phyloP scores from a whole-genome alignment of 495 filamentous ascomycete genomes.

The Xylaria cubensis region DNA sequence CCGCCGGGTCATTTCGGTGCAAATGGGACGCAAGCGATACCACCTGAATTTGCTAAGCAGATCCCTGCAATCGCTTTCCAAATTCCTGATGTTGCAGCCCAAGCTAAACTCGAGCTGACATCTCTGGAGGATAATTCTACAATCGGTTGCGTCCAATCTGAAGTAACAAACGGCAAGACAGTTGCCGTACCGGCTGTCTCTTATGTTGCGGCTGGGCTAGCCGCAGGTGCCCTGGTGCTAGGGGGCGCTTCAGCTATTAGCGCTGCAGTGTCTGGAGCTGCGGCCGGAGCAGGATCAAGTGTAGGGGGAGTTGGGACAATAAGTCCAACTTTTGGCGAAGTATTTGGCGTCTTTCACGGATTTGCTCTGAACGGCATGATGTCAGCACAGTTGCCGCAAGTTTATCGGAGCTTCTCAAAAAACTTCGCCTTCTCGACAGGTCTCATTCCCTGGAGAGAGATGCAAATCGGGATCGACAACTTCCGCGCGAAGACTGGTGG shows the following conservation, averaged over 20 bases:
- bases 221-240: slow-evolving; percentile 81
- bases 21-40: slow-evolving; percentile 70
- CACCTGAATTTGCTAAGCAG: slow-evolving; percentile 68
- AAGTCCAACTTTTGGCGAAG: slow-evolving; percentile 85
- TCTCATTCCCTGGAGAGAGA: slow-evolving; percentile 76
- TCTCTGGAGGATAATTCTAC: slow-evolving; percentile 63
- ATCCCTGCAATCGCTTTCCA: slow-evolving; percentile 92
- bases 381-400: slow-evolving; percentile 81
- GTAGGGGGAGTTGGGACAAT: slow-evolving; percentile 66
- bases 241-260: slow-evolving; percentile 74
- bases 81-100: slow-evolving; percentile 87
- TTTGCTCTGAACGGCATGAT: slow-evolving; percentile 97
- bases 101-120: slow-evolving; percentile 79
- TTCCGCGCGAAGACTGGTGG: slow-evolving; percentile 85
- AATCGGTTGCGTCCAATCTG: slow-evolving; percentile 83
- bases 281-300: slow-evolving; percentile 40
- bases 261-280: slow-evolving; percentile 60
- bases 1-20: slow-evolving; percentile 78
- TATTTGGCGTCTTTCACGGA: slow-evolving; percentile 89
- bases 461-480: slow-evolving; percentile 85
- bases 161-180: slow-evolving; percentile 87
- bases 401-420: slow-evolving; percentile 86
- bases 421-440: slow-evolving; percentile 96
- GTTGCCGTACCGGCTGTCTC: slow-evolving; percentile 75
- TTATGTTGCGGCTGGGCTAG: slow-evolving; percentile 84